Base-by-base conservation (phyloP, 805 yeast species). In the Peterozyma xylosa region DNA sequence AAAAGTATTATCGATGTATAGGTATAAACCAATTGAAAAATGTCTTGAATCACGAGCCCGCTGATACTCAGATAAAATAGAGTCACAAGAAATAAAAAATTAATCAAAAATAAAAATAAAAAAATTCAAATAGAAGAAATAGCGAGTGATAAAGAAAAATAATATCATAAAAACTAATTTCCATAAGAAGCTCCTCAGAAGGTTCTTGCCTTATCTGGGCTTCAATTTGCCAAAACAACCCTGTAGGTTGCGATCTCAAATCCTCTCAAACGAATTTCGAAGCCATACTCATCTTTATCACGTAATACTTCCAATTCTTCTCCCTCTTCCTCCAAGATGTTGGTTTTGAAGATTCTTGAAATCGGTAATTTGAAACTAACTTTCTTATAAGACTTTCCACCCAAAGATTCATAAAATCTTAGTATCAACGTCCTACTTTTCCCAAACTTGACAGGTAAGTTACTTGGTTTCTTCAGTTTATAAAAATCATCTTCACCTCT, bases 401-500 rank as follows among this genome's bases (percentile, higher is more conserved):
- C 99, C 38, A 91, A 68, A 0, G 95, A 67, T 57, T 91, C 99
- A 62, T 89, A 91, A 1, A 88, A 73, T 53, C 98, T 76, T 30
- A 86, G 67, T 21, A 90, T 69, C 27, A 87, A 65, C 9, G 81
- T 73, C 51, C 71, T 72, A 41, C 67, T 62, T 9, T 73, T 74
- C 32, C 58, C 54, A 42, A 62, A 59, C 38, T 70, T 68, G 37
- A 73, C 68, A 9, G 81, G 76, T 32, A 56, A 57, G 52, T 57
- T 55, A 3, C 49, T 51, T 45, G 77, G 74, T 7, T 64, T 54
- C 21, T 66, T 68, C 32, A 63, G 68, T 37, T 76, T 71, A 38
- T 71, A 80, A 30, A 58, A 67, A 58, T 91, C 97, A 56, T 84
- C 88, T 57, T 90, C 97, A 11, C 87, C 89, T 53, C 98, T 76